A percentile compares a stretch with the other conserved stretches of the same genome.
Conservation (phyloP, 2,329 filamentous ascomycete genomes). For the Xylariales sp. region DNA sequence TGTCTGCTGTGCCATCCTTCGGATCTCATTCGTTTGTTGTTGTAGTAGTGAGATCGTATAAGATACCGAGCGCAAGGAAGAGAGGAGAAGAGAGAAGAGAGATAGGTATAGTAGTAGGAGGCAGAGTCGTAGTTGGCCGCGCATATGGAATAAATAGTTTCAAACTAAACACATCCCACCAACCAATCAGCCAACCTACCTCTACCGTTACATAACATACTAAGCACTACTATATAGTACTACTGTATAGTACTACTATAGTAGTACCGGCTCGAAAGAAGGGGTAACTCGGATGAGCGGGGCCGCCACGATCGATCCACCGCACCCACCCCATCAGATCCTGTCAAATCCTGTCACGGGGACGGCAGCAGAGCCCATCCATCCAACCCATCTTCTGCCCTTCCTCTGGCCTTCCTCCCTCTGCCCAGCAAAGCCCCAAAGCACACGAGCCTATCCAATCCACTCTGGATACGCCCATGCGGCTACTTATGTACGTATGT, state of each 20-base stretch:
- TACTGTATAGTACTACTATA: no score
- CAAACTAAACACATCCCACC: neutral
- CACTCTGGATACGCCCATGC: constrained; percentile 32
- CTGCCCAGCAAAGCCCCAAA: neutral
- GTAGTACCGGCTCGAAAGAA: constrained; percentile 9
- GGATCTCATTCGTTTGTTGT: constrained; percentile 18
- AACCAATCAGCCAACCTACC: constrained; percentile 2
- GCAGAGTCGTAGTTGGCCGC: neutral
- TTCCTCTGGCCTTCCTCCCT: neutral
- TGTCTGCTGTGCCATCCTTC: constrained; percentile 5
- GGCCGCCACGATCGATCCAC: constrained; percentile 35
- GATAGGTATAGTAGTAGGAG: constrained; percentile 3
- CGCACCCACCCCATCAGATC: neutral
- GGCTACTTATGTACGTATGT: constrained; percentile 19
- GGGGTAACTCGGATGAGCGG: constrained; percentile 27
- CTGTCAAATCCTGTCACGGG: neutral
- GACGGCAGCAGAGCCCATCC: no score
- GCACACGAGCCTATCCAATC: constrained; percentile 25
- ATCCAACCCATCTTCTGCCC: neutral
- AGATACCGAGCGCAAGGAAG: constrained; percentile 8
- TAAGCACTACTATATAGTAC: no score
- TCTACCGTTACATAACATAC: no score
- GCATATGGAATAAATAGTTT: constrained; percentile 3
- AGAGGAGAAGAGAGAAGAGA: neutral
- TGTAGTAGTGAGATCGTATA: constrained; percentile 12